A percentile compares a stretch with the other conserved stretches of the same genome.
Conservation (phyloP, 495 filamentous ascomycete genomes). For the Hypoxylon cercidicola region DNA sequence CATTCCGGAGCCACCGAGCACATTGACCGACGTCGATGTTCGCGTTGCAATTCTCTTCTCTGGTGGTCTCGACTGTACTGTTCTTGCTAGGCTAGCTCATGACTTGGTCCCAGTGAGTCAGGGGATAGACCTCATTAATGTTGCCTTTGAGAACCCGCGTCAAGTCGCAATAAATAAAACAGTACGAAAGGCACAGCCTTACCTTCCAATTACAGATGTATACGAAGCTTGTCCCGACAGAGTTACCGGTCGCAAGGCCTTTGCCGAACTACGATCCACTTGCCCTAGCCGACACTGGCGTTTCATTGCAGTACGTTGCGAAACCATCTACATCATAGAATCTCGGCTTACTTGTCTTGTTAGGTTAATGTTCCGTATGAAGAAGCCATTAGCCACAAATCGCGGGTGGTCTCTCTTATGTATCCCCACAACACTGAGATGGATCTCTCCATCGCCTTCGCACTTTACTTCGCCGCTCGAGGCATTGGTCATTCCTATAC, state of each 20-base stretch:
- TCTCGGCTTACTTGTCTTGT: constrained; percentile 20
- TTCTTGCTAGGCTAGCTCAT: constrained; percentile 85
- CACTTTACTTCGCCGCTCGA: constrained; percentile 91
- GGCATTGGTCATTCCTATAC: constrained; percentile 68
- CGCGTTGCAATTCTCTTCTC: constrained; percentile 90
- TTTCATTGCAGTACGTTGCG: constrained; percentile 70
- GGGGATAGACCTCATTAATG: constrained; percentile 88
- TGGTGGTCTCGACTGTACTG: constrained; percentile 91
- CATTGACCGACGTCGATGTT: constrained; percentile 46
- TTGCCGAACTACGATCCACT: constrained; percentile 73
- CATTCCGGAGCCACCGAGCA: constrained; percentile 67
- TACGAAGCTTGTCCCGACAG: constrained; percentile 93
- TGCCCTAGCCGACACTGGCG: constrained; percentile 82
- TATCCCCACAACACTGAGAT: constrained; percentile 97
- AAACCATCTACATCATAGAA: neutral
- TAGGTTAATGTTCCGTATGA: constrained; percentile 85
- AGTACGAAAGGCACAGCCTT: constrained; percentile 19
- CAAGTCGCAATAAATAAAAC: constrained; percentile 44
- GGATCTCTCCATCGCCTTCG: constrained; percentile 95
- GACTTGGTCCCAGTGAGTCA: constrained; percentile 75
- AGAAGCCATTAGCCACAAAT: constrained; percentile 76
- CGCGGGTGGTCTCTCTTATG: constrained; percentile 77
- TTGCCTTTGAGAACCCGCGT: constrained; percentile 95
- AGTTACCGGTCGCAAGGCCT: constrained; percentile 80
- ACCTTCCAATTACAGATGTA: constrained; percentile 42